Conservation (phyloP, 2,329 filamentous ascomycete genomes). For the Nothophoma quercina region DNA sequence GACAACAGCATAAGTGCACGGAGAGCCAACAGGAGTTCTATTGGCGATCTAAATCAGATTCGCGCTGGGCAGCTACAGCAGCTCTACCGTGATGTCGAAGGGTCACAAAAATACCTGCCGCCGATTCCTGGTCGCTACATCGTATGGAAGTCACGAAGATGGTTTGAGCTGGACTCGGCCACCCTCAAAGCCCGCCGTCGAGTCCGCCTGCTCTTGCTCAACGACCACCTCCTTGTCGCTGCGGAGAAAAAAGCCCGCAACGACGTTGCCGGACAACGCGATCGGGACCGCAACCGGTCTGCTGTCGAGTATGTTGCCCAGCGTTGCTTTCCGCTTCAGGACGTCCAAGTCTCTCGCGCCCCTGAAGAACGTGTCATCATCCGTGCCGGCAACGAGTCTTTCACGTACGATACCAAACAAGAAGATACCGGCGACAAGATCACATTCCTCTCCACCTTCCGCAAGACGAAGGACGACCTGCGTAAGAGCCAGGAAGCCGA, state of each 20-base stretch:
- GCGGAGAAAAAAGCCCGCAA: conserved; percentile 92
- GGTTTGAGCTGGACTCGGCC: conserved; percentile 96
- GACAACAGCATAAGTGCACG: conserved; percentile 54
- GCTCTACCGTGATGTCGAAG: conserved; percentile 96
- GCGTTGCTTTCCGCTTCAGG: conserved; percentile 90
- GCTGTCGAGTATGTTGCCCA: conserved; percentile 82
- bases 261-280: conserved; percentile 64
- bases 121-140: conserved; percentile 92
- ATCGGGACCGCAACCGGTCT: conserved; percentile 51
- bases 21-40: conserved; percentile 81
- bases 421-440: conserved; percentile 80
- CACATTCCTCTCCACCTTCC: conserved; percentile 83
- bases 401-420: conserved; percentile 92
- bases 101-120: conserved; percentile 94
- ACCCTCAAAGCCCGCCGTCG: conserved; percentile 93
- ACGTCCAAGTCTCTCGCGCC: conserved; percentile 92
- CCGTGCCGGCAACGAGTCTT: conserved; percentile 86
- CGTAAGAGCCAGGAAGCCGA: conserved; percentile 86
- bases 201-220: conserved; percentile 90
- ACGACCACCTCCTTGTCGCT: conserved; percentile 91
- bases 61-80: conserved; percentile 76
- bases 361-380: conserved; percentile 74
- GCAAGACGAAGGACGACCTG: conserved; percentile 91
- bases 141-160: conserved; percentile 87
- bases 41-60: conserved; percentile 74